Conservation (phyloP, 495 filamentous ascomycete genomes). For the Lasiosphaeris hirsuta region DNA sequence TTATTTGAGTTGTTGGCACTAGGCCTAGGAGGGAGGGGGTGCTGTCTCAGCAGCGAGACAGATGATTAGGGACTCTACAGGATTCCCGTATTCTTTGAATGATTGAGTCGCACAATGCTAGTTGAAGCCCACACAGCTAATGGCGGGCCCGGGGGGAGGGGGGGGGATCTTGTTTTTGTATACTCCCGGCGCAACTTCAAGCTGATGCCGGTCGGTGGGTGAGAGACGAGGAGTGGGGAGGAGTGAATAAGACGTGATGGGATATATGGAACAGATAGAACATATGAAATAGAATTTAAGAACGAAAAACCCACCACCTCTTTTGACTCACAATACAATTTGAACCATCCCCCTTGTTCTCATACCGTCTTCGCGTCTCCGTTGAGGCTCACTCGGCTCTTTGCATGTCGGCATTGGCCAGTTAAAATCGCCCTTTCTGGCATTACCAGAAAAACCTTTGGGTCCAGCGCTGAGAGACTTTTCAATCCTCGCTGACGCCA, state of each 20-base stretch:
- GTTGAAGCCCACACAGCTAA: no score
- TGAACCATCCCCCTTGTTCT: neutral
- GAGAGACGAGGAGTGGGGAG: no score
- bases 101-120: no score
- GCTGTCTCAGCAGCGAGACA: neutral
- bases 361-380: conserved; percentile 16
- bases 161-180: no score
- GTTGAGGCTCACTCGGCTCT: conserved; percentile 12
- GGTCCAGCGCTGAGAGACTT: conserved; percentile 4
- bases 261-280: neutral
- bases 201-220: no score
- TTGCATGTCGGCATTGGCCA: conserved; percentile 18
- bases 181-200: no score
- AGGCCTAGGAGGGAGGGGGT: neutral
- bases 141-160: no score
- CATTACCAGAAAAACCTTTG: conserved; percentile 21
- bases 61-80: no score
- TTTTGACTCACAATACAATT: conserved; percentile 1
- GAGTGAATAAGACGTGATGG: neutral
- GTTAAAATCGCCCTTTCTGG: conserved; percentile 12
- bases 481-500: conserved; percentile 33
- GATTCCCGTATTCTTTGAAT: no score
- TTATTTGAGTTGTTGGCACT: neutral
- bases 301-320: neutral
- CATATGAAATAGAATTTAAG: neutral